Percentiles rank a stretch among this genome's conserved stretches.
Evolutionary conservation across 225 moss, liverwort and hornwort genomes (phyloP).

Genomic region (Asterella californica): DNA sequence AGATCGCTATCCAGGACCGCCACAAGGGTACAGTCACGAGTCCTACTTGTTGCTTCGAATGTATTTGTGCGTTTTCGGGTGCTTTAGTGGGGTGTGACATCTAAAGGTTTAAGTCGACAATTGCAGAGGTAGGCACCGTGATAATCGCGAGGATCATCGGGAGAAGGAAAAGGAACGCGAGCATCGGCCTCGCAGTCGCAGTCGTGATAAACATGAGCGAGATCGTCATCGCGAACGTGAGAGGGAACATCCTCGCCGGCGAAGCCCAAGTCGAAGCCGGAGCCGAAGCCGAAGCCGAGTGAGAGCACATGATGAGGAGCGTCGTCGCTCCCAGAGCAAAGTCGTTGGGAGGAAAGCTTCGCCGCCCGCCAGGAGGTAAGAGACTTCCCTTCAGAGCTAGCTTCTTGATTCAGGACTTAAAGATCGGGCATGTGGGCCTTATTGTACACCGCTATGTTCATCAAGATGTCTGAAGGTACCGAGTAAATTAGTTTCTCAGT

Average conservation of each 20-base stretch:
- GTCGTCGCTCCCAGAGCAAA: slow-evolving; percentile 63
- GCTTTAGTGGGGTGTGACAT: background rate
- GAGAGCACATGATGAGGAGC: slow-evolving; percentile 50
- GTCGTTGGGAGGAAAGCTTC: slow-evolving; percentile 54
- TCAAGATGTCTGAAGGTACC: background rate
- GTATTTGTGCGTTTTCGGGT: background rate
- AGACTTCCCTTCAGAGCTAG: background rate
- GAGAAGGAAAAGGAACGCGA: slow-evolving; percentile 53
- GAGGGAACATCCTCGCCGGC: slow-evolving; percentile 66
- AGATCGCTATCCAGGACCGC: slow-evolving; percentile 38
- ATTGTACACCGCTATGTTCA: background rate
- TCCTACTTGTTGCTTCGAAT: background rate
- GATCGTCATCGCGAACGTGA: slow-evolving; percentile 70
- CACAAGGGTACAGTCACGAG: slow-evolving; percentile 22
- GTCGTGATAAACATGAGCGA: slow-evolving; percentile 72
- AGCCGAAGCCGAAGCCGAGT: slow-evolving; percentile 76
- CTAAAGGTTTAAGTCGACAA: background rate
- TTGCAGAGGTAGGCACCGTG: slow-evolving; percentile 44
- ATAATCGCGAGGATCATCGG: slow-evolving; percentile 50
- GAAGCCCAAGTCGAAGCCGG: slow-evolving; percentile 66
- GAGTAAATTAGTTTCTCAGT: background rate
- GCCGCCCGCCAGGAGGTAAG: slow-evolving; percentile 46
- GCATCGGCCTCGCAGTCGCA: slow-evolving; percentile 71
- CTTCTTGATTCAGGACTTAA: background rate
- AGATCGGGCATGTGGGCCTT: background rate